These are phyloP conservation scores for Venturia carpophila DNA, from an alignment of 2,329 filamentous ascomycete genomes.

Conservation along the genomic window DNA sequence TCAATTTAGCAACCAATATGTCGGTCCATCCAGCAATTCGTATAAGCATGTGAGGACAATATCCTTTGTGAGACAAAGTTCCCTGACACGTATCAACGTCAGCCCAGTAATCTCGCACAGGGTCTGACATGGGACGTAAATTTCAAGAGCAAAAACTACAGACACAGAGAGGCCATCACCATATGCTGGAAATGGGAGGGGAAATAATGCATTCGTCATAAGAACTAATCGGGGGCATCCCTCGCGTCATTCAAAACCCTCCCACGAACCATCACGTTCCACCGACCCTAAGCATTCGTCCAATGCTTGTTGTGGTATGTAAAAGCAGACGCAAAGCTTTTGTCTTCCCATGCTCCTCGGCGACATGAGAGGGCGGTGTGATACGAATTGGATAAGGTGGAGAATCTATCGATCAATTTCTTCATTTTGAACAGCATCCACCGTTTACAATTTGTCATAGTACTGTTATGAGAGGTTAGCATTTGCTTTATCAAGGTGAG, in stretches of 20 bases:
- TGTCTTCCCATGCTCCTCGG: conserved; percentile 8
- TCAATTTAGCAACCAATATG: too few relatives aligned
- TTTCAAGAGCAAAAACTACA: background rate
- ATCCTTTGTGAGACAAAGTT: too few relatives aligned
- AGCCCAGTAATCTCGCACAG: too few relatives aligned
- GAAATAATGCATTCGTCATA: conserved; percentile 12
- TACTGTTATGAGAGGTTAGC: conserved; percentile 54
- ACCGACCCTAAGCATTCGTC: conserved; percentile 3
- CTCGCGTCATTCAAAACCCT: conserved; percentile 12
- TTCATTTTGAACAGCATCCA: background rate
- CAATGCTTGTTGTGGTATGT: conserved; percentile 2
- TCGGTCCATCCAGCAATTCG: too few relatives aligned
- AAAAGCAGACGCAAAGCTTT: conserved; percentile 12
- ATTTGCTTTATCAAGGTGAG: conserved; percentile 23
- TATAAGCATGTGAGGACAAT: too few relatives aligned
- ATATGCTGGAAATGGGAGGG: background rate
- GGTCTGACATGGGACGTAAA: background rate
- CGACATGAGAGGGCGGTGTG: background rate
- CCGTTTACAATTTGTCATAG: conserved; percentile 93
- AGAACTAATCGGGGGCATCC: conserved; percentile 3
- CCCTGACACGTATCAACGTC: too few relatives aligned
- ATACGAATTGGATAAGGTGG: conserved; percentile 6
- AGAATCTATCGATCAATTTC: conserved; percentile 13
- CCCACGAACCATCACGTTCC: background rate
- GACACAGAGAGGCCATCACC: background rate